A percentile compares a stretch with the other conserved stretches of the same genome.
Conservation (phyloP, 495 filamentous ascomycete genomes). For the Penicillium paradoxum region DNA sequence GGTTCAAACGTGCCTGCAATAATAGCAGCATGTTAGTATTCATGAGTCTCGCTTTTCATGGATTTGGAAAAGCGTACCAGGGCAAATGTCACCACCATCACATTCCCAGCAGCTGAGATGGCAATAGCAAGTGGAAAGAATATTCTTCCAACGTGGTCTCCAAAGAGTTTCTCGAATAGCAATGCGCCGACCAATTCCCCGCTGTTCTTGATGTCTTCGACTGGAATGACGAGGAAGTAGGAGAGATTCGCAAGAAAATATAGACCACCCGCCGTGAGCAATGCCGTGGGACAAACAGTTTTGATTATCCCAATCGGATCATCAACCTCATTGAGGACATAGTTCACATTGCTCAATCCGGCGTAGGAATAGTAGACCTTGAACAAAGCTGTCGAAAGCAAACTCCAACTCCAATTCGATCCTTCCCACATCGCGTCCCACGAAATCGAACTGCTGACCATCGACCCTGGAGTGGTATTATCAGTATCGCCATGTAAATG, state of each 20-base stretch:
- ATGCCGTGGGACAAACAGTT: conserved; percentile 56
- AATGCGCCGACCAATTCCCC: conserved; percentile 64
- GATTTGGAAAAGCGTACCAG: conserved; percentile 36
- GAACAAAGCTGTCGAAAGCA: conserved; percentile 61
- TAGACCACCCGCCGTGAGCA: conserved; percentile 55
- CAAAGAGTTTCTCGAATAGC: conserved; percentile 65
- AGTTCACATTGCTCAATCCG: conserved; percentile 63
- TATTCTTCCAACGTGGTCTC: conserved; percentile 48
- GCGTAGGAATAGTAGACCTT: conserved; percentile 72
- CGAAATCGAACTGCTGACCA: conserved; percentile 3
- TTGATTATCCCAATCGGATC: conserved; percentile 63
- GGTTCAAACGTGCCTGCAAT: conserved; percentile 59
- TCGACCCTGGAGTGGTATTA: conserved; percentile 1
- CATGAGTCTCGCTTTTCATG: not conserved
- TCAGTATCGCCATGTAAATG: conserved; percentile 20
- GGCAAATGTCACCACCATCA: conserved; percentile 72
- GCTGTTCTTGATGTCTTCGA: conserved; percentile 63
- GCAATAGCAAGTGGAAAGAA: conserved; percentile 62
- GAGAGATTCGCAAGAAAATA: conserved; percentile 68
- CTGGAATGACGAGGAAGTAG: conserved; percentile 62
- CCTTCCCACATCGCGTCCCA: conserved; percentile 40
- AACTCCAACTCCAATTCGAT: conserved; percentile 45
- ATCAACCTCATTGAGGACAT: conserved; percentile 72
- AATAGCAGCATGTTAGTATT: not conserved
- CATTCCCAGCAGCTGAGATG: conserved; percentile 63